These are phyloP conservation scores for Glomus cerebriforme DNA, from an alignment of 192 early-diverging fungal genomes.

Conservation along the genomic window DNA sequence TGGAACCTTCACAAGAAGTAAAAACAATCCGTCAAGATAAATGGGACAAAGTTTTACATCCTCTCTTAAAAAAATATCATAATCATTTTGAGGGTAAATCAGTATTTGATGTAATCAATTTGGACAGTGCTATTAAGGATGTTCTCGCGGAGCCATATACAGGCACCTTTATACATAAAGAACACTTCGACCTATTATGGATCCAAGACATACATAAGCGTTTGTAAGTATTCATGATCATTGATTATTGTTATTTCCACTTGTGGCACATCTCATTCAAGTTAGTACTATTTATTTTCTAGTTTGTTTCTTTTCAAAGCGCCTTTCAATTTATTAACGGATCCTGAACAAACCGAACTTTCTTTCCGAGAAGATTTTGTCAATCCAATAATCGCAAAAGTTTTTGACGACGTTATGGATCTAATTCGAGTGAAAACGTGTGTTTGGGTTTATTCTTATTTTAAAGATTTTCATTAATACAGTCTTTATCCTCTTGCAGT, in stretches of 20 bases:
- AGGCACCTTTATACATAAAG: slow-evolving; percentile 25
- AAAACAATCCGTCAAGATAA: slow-evolving; percentile 26
- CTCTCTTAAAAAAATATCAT: slow-evolving; percentile 27
- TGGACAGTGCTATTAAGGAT: slow-evolving; percentile 13
- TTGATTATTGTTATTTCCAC: slow-evolving; percentile 18
- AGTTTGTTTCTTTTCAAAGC: slow-evolving; percentile 17
- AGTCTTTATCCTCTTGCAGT: slow-evolving; percentile 6
- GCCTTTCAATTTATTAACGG: slow-evolving; percentile 17
- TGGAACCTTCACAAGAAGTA: slow-evolving; percentile 2
- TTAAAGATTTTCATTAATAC: neutral
- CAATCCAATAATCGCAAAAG: slow-evolving; percentile 25
- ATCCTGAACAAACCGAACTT: slow-evolving; percentile 22
- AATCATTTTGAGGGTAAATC: slow-evolving; percentile 18
- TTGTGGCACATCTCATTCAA: slow-evolving; percentile 10
- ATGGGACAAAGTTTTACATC: slow-evolving; percentile 26
- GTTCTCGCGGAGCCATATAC: slow-evolving; percentile 23
- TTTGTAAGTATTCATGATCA: slow-evolving; percentile 25
- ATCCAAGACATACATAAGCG: slow-evolving; percentile 23
- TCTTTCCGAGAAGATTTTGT: slow-evolving; percentile 24
- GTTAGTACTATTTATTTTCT: slow-evolving; percentile 8
- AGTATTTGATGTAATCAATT: slow-evolving; percentile 15
- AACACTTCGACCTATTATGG: slow-evolving; percentile 22
- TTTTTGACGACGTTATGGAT: slow-evolving; percentile 23
- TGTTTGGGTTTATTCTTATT: slow-evolving; percentile 7
- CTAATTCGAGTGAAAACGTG: slow-evolving; percentile 19